phyloP scores from a whole-genome alignment of 306 rosid species.

The Medicago ruthenica region DNA sequence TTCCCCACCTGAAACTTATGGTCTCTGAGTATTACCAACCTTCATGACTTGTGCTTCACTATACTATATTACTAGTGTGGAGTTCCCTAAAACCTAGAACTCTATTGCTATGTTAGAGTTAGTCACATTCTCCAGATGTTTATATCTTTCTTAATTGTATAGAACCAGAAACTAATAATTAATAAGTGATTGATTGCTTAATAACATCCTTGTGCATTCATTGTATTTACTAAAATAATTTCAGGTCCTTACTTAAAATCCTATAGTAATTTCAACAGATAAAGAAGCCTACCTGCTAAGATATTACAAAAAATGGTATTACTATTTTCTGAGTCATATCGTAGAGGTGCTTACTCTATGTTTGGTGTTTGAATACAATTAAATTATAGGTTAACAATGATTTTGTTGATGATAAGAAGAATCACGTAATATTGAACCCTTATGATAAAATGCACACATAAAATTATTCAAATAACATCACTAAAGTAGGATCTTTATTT shows the following conservation, averaged over 20 bases:
- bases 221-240: neutral
- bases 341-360: slow-evolving; percentile 9
- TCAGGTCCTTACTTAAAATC: neutral
- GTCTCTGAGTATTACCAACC: neutral
- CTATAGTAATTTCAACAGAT: neutral
- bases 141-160: neutral
- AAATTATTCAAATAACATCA: slow-evolving; percentile 17
- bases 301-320: neutral
- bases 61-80: neutral
- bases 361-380: slow-evolving; percentile 23
- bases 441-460: slow-evolving; percentile 5
- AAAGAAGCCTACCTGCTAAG: neutral
- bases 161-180: neutral
- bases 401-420: no score
- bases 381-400: slow-evolving; percentile 4
- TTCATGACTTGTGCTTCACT: neutral
- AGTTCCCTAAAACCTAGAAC: neutral
- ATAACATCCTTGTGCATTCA: neutral
- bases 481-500: slow-evolving; percentile 13
- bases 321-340: slow-evolving; percentile 1
- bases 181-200: neutral
- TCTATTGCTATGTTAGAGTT: neutral
- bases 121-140: neutral
- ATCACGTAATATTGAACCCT: slow-evolving; percentile 1
- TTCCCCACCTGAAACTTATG: neutral